These are phyloP conservation scores for Claviceps maximensis DNA, from an alignment of 2,329 filamentous ascomycete genomes.

Conservation along the genomic window DNA sequence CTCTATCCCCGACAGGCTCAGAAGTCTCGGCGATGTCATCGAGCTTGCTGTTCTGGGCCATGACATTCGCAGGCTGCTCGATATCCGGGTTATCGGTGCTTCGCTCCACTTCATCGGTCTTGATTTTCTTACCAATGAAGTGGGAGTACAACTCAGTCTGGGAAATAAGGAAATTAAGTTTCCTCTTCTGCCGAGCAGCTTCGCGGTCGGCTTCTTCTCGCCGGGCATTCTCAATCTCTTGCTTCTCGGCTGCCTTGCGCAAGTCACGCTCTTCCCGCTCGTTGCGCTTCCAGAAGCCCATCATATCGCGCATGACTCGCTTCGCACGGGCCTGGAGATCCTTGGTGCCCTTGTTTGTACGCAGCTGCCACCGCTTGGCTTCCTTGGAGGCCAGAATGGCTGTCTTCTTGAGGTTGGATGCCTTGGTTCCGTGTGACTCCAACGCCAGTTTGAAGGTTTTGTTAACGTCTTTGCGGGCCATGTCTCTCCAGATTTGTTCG, in stretches of 20 bases:
- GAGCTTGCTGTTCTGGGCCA: slow-evolving; percentile 28
- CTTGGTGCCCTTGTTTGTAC: slow-evolving; percentile 97
- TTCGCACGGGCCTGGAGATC: slow-evolving; percentile 94
- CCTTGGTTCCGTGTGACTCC: slow-evolving; percentile 72
- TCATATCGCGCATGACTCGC: slow-evolving; percentile 98
- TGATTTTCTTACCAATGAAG: slow-evolving; percentile 99
- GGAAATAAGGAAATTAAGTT: slow-evolving; percentile 98
- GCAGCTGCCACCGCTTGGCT: slow-evolving; percentile 90
- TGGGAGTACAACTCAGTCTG: slow-evolving; percentile 98
- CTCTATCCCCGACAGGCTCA: slow-evolving; percentile 49
- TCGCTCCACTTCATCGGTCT: slow-evolving; percentile 86
- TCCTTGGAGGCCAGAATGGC: slow-evolving; percentile 94
- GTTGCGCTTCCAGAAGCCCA: slow-evolving; percentile 98
- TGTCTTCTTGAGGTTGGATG: slow-evolving; percentile 95
- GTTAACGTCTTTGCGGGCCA: slow-evolving; percentile 83
- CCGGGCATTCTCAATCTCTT: slow-evolving; percentile 91
- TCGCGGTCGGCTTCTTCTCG: slow-evolving; percentile 96
- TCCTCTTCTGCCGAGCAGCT: slow-evolving; percentile 92
- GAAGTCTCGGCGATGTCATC: slow-evolving; percentile 36
- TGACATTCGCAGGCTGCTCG: slow-evolving; percentile 33
- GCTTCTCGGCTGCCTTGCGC: slow-evolving; percentile 84
- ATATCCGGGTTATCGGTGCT: slow-evolving; percentile 74
- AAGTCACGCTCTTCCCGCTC: slow-evolving; percentile 93
- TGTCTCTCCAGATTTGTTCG: slow-evolving; percentile 91
- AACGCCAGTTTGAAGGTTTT: slow-evolving; percentile 84